Evolutionary conservation across 306 rosid species (phyloP).

Genomic region (Gynostemma pentaphyllum): DNA sequence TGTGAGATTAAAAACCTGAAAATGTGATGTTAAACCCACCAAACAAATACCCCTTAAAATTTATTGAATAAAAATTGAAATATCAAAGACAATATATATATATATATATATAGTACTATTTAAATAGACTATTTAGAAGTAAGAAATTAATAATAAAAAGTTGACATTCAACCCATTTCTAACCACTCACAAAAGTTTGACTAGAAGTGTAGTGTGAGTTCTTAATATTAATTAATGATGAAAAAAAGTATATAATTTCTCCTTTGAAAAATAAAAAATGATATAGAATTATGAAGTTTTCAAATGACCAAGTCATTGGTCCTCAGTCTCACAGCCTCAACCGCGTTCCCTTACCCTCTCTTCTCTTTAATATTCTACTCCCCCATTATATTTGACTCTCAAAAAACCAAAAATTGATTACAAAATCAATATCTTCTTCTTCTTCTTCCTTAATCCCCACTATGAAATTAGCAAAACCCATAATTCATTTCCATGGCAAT

Average conservation of each 20-base stretch:
- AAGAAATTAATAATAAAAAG: neutral
- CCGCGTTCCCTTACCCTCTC: constrained; percentile 20
- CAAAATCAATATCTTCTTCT: neutral
- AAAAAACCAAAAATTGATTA: neutral
- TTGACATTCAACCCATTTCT: neutral
- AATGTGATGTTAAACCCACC: no score
- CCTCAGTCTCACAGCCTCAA: constrained; percentile 19
- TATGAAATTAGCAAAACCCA: constrained; percentile 31
- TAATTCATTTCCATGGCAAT: constrained; percentile 36
- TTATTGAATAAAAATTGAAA: no score
- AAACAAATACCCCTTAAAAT: no score
- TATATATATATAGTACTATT: no score
- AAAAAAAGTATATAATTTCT: neutral
- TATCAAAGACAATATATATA: no score
- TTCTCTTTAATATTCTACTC: neutral
- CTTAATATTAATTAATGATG: neutral
- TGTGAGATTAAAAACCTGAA: no score
- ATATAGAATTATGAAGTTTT: neutral
- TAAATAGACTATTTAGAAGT: neutral
- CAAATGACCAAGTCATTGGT: constrained; percentile 36
- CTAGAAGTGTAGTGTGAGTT: constrained; percentile 2
- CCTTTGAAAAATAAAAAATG: neutral
- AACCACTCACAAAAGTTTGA: neutral
- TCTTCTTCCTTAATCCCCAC: constrained; percentile 4
- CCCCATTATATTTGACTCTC: neutral